Base-by-base conservation (phyloP, 495 filamentous ascomycete genomes). In the Melanomma pulvis-pyrius region DNA sequence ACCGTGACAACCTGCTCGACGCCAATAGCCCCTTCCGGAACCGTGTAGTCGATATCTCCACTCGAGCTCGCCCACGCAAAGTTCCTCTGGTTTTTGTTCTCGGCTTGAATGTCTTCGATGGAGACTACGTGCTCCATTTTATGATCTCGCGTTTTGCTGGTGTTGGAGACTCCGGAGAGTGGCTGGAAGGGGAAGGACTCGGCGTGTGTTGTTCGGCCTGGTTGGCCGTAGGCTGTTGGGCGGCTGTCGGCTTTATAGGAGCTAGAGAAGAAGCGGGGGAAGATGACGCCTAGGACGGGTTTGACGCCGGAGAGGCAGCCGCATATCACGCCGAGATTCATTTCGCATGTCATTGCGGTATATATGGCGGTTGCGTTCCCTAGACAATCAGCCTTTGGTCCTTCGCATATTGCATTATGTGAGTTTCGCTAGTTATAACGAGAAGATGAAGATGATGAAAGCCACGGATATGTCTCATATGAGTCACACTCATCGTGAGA, bases 241-340 rank as follows among this genome's bases (percentile, higher is more conserved):
- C 52, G 24, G 26, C 36, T 57, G 34, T 32, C 39, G 19, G 57
- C 46, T 11, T 55, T 55, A 22, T 62, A 52, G 22, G 63, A 67
- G 26, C 50, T 54, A 30, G 47, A 19, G 48, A 71, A 67, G 68
- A 71, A 30, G 25, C 52, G 56, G 21, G 68, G 68, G 48, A 71
- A 71, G 57, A 67, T 4, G 63, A 47, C 46, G 25, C 26, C 44
- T 11, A 71, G 52, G 49, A 71, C 55, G 51, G 68, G 68, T 59
- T 67, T 71, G 36, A 65, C 63, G 46, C 63, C 62, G 17, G 63
- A 60, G 41, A 71, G 58, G 32, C 68, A 71, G 58, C 63, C 68
- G 53, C 63, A 66, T 26, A 71, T 62, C 12, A 71, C 63, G 26
- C 63, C 68, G 15, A 71, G 44, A 48, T 71, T 63, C 62, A 71